Evolutionary conservation across 352 stramenopile species (phyloP), one percentile per base, ranked within the genome.

Genomic region (Blastocystis sp.): DNA sequence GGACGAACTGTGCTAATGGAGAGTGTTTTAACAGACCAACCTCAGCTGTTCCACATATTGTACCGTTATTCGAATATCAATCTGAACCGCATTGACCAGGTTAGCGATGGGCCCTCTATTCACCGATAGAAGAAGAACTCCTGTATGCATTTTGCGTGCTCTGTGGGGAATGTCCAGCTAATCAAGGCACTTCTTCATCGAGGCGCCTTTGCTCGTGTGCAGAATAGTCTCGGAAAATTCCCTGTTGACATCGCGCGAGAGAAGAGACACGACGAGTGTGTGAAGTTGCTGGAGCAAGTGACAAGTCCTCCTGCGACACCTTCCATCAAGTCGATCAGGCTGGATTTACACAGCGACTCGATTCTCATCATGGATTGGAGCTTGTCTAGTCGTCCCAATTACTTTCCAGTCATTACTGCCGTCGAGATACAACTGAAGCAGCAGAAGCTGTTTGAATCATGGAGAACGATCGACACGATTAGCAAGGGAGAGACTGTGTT

Each of bases 31-130:
- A 4, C 41, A 0, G 45, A 81, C 34, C 37, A 47, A n/a, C 47
- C 70, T 6, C 47, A 64, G 50, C 39, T 81, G 43, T 81, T 81
- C 70, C 70, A 81, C 43, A 5, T 81, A 18, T 64, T 81, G 11
- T 81, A 81, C 55, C 70, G 43, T 24, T 81, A 81, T 41, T 81
- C 70, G 16, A 81, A 81, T 56, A 81, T 81, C 70, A 63, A 81
- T 41, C 37, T 81, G n/a, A 81, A 81, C 55, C 70, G 43, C 24
- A 81, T 81, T 24, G 70, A 81, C 39, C 26, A 11, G 50, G 70
- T 81, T 18, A 20, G 41, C 8, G 26, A 37, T 30, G 37, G 0
- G 0, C 39, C 41, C 1, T 41, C 41, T 20, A 13, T 34, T 81
- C n/a, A 81, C 16, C 16, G 45, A 34, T 81, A 81, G 70, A n/a